Percentiles rank a stretch among this genome's conserved stretches.
These are phyloP conservation scores for Mycena vulgaris DNA, from an alignment of 768 basidiomycete genomes.

Conservation along the genomic window DNA sequence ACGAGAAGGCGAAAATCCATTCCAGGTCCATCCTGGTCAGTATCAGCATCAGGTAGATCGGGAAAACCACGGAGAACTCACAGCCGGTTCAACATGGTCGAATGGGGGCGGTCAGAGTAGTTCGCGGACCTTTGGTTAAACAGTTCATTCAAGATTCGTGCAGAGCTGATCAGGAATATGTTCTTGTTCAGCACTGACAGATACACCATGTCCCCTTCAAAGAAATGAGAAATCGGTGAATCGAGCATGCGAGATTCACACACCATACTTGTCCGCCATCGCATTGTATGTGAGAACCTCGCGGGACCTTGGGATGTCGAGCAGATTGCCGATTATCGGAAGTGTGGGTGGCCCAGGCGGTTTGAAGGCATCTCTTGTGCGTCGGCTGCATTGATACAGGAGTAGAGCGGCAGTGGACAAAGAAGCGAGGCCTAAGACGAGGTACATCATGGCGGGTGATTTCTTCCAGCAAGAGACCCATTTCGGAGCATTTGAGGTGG, in stretches of 20 bases:
- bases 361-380: neutral
- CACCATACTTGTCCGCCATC: neutral
- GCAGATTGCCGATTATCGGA: neutral
- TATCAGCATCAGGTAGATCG: neutral
- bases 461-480: no score
- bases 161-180: conserved; percentile 12
- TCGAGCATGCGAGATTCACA: no score
- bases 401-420: neutral
- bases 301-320: neutral
- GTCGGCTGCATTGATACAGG: neutral
- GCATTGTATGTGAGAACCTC: neutral
- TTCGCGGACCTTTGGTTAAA: neutral
- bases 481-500: no score
- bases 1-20: conserved; percentile 17
- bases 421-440: neutral
- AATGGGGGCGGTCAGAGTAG: conserved; percentile 16
- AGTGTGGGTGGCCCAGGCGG: neutral
- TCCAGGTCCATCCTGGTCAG: conserved; percentile 7
- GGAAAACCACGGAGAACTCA: neutral
- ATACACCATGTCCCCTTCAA: neutral
- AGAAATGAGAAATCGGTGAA: no score
- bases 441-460: no score
- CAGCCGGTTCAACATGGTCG: conserved; percentile 4
- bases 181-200: neutral
- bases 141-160: conserved; percentile 4